These are phyloP conservation scores for Leishmania guyanensis DNA, from an alignment of 208 protist genomes.

Conservation along the genomic window DNA sequence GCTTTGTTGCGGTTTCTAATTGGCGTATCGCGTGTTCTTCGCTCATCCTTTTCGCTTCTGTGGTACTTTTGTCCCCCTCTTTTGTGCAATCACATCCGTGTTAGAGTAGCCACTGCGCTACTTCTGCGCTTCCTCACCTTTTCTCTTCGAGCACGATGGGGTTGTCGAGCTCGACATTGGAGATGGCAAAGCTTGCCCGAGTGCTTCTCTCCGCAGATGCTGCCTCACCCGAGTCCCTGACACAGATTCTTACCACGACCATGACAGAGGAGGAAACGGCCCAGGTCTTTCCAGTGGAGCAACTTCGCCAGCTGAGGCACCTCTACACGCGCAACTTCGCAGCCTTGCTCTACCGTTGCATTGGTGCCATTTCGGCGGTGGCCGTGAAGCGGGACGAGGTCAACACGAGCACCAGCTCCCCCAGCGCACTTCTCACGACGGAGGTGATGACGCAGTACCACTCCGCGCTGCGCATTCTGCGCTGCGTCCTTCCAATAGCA, in stretches of 20 bases:
- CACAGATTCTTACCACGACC: slow-evolving; percentile 36
- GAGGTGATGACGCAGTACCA: slow-evolving; percentile 43
- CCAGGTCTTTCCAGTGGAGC: slow-evolving; percentile 49
- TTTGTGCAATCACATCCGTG: background rate
- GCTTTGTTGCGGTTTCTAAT: background rate
- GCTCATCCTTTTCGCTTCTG: background rate
- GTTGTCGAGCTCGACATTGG: slow-evolving; percentile 61
- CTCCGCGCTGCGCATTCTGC: slow-evolving; percentile 65
- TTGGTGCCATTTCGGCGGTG: slow-evolving; percentile 53
- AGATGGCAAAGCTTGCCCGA: slow-evolving; percentile 48
- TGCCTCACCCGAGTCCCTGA: slow-evolving; percentile 31
- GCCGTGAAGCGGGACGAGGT: slow-evolving; percentile 28
- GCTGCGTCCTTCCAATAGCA: slow-evolving; percentile 66
- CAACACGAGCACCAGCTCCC: slow-evolving; percentile 24
- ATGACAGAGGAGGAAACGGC: slow-evolving; percentile 54
- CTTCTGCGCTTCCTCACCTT: background rate
- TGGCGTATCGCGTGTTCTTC: background rate
- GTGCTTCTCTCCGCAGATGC: slow-evolving; percentile 34
- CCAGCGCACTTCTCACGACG: slow-evolving; percentile 16
- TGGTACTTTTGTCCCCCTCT: background rate
- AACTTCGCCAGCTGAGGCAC: slow-evolving; percentile 74
- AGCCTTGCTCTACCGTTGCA: slow-evolving; percentile 65
- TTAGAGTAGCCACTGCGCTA: background rate
- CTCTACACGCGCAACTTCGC: slow-evolving; percentile 85
- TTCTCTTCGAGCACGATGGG: slow-evolving; percentile 45